Conservation (phyloP, 352 stramenopile species). For the Phytophthora aleatoria region DNA sequence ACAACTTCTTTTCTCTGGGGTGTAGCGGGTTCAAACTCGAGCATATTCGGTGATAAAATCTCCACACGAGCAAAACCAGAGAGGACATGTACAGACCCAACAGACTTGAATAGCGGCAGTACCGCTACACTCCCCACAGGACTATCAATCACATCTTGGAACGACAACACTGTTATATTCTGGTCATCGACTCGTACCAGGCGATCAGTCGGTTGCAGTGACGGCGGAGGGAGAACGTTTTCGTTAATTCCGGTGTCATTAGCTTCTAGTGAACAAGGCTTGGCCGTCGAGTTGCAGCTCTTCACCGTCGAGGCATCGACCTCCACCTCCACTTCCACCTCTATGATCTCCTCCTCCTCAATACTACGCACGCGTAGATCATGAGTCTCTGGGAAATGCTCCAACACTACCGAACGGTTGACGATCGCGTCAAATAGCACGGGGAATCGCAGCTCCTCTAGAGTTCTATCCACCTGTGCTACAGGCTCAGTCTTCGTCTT, state of each 20-base stretch:
- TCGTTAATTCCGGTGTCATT: slow-evolving; percentile 11
- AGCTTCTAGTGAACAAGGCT: slow-evolving; percentile 6
- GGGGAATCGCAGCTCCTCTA: slow-evolving; percentile 33
- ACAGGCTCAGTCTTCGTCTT: background rate
- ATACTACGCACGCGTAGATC: slow-evolving; percentile 31
- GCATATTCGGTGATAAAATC: slow-evolving; percentile 50
- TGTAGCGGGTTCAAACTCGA: slow-evolving; percentile 58
- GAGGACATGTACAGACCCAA: slow-evolving; percentile 42
- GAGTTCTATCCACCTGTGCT: background rate
- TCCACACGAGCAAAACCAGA: slow-evolving; percentile 67
- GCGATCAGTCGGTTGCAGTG: slow-evolving; percentile 44
- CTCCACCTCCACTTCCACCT: slow-evolving; percentile 18
- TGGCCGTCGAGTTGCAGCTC: slow-evolving; percentile 11
- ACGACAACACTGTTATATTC: slow-evolving; percentile 43
- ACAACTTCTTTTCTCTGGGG: slow-evolving; percentile 36
- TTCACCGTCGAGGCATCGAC: slow-evolving; percentile 11
- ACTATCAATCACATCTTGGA: slow-evolving; percentile 51
- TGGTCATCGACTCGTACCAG: slow-evolving; percentile 56
- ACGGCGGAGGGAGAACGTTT: slow-evolving; percentile 20
- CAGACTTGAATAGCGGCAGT: slow-evolving; percentile 54
- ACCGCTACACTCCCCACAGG: slow-evolving; percentile 46
- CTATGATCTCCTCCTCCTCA: slow-evolving; percentile 11
- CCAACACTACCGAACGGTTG: slow-evolving; percentile 34
- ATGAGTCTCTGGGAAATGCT: slow-evolving; percentile 28
- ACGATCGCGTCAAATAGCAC: slow-evolving; percentile 34